Conservation (phyloP, 805 yeast genomes). For the Saccharomycopsis lassenensis region DNA sequence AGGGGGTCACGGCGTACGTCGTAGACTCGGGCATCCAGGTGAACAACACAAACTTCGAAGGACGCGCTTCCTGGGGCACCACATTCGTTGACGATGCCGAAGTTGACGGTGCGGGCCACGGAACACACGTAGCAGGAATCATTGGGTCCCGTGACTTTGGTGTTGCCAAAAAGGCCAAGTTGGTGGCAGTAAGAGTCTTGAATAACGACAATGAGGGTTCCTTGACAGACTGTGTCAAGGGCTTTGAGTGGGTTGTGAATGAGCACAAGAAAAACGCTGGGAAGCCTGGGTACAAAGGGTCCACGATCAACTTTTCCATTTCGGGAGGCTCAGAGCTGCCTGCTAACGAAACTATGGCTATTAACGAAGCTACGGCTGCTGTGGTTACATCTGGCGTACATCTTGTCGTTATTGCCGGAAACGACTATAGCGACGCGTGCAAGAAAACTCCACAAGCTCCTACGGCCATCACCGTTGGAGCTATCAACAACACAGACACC, state of each 20-base stretch:
- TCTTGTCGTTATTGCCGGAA: constrained; percentile 55
- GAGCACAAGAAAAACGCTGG: constrained; percentile 32
- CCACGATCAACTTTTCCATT: constrained; percentile 52
- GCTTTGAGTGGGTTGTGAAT: constrained; percentile 74
- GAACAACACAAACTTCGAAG: constrained; percentile 65
- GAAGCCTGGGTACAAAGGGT: constrained; percentile 45
- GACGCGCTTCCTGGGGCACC: constrained; percentile 80
- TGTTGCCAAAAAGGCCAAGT: constrained; percentile 68
- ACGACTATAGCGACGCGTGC: constrained; percentile 32
- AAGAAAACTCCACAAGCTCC: constrained; percentile 63
- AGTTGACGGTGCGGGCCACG: constrained; percentile 89
- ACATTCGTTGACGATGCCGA: constrained; percentile 59
- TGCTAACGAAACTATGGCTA: constrained; percentile 61
- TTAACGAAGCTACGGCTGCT: constrained; percentile 48
- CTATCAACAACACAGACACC: constrained; percentile 74
- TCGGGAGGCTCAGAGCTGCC: constrained; percentile 61
- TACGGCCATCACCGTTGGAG: constrained; percentile 86
- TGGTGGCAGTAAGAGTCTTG: constrained; percentile 79
- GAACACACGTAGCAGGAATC: constrained; percentile 94
- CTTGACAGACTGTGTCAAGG: constrained; percentile 75
- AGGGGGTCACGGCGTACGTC: constrained; percentile 65
- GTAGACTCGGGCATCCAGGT: constrained; percentile 82
- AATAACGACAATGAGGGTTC: constrained; percentile 74
- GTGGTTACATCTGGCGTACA: constrained; percentile 46
- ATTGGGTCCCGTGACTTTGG: constrained; percentile 75